Base-by-base conservation (phyloP, 306 rosid species). In the Boehmeria nivea region DNA sequence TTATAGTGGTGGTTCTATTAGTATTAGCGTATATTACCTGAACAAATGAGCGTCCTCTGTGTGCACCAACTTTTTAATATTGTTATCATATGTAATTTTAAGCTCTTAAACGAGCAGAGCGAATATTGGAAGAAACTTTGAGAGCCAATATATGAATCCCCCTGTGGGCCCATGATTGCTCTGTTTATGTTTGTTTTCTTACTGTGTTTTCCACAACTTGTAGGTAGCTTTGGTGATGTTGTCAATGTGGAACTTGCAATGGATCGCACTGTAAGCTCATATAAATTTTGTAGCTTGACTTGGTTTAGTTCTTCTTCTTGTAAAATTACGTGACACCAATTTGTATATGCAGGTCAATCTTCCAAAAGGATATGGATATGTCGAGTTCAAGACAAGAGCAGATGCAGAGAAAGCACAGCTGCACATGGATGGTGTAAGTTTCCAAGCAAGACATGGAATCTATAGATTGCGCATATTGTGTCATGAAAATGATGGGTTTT, bases 331-430 rank as follows among this genome's bases (percentile, higher is more conserved):
- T 66, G 26, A 72, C 46, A 18, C 19, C 21, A 21, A 38, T 39
- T 57, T 38, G 23, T 12, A 10, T 56, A 55, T 75, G 53, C 72
- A 93, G 96, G 95, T 93, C 59, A 87, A 93, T 69, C 89, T 93
- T 77, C 99, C 99, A 6, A 87, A 76, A 77, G 99, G 99, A 57
- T 87, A 73, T 66, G 99, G 86, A 61, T 93, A 93, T 42, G 96
- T 93, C 71, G 89, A 85, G 62, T 93, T 85, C 81, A 93, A 93
- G 82, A 71, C 79, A 20, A 88, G 96, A 72, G 85, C 72, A 36
- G 89, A 78, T 69, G 96, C 99, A 37, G 99, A 93, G 72, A 85
- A 93, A 26, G 99, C 99, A 31, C 88, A 75, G 25, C 46, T 81
- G 57, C 71, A 51, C 66, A 93, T 93, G 96, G 95, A 93, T 72